Base-by-base conservation (phyloP, 1,139 yeast species). In the Protomyces inouyei region DNA sequence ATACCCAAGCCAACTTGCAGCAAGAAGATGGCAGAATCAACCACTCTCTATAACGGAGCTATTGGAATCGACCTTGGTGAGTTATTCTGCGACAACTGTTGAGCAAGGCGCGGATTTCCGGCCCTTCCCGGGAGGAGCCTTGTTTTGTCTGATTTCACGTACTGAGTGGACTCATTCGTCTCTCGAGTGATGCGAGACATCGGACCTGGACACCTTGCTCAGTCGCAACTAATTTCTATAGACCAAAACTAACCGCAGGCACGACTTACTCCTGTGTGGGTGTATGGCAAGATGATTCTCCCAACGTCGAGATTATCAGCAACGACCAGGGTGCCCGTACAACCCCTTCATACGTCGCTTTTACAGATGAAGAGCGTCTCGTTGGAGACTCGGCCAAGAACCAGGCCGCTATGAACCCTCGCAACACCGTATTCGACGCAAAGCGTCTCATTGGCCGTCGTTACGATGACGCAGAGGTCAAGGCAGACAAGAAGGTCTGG, bases 261-360 rank as follows among this genome's bases (percentile, higher is more conserved):
- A 87, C 93, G 76, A 87, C 93, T 76, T 87, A 87, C 86, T 87
- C 93, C 74, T 87, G 70, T 40, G 71, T 65, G n/a, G 63, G 57
- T 32, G 65, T 59, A 36, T 66, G 68, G 67, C 57, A 55, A 21
- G 86, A 85, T 82, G 89, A 86, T 78, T 85, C 85, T 77, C 87
- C 87, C 69, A 54, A 53, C 38, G 87, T 83, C 66, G 92, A 87
- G 73, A 91, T 91, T 79, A 90, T 91, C 81, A 96, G 97, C 80
- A 91, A 91, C 84, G 97, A 91, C 82, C 97, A 91, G 85, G 97
- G 97, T 87, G 90, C 90, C 92, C 89, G 97, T 84, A 95, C 89
- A 77, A 91, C 97, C 75, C 97, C 97, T 77, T 91, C 97, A 71
- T 91, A 89, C 84, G 97, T 91, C 78, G 97, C 97, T 73, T 91